These are phyloP conservation scores for Limtongia smithiae DNA, from an alignment of 805 yeast species.

Conservation along the genomic window DNA sequence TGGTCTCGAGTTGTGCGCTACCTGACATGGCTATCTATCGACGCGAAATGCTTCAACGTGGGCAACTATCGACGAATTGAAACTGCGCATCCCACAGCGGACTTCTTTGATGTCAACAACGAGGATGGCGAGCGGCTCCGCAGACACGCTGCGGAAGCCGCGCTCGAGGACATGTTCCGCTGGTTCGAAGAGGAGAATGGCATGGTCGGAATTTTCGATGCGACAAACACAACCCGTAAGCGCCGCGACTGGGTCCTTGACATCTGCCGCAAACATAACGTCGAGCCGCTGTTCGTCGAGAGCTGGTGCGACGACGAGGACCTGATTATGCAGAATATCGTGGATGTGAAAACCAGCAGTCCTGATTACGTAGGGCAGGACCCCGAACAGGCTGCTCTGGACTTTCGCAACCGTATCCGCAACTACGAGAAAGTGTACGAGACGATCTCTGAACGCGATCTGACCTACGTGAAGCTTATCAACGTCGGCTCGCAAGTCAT, in stretches of 20 bases:
- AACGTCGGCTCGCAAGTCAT: conserved; percentile 86
- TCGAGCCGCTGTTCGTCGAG: conserved; percentile 90
- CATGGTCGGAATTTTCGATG: conserved; percentile 89
- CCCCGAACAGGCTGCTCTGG: conserved; percentile 66
- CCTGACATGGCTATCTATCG: conserved; percentile 85
- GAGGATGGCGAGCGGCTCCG: conserved; percentile 61
- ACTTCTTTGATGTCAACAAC: conserved; percentile 69
- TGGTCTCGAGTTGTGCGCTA: conserved; percentile 66
- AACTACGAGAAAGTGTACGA: conserved; percentile 74
- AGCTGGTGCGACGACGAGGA: conserved; percentile 84
- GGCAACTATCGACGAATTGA: conserved; percentile 74
- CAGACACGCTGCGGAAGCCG: conserved; percentile 63
- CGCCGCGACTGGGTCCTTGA: conserved; percentile 62
- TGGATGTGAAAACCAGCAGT: conserved; percentile 81
- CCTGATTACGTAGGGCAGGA: conserved; percentile 74
- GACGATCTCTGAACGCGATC: conserved; percentile 57
- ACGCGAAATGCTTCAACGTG: conserved; percentile 83
- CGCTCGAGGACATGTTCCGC: conserved; percentile 72
- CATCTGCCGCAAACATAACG: conserved; percentile 57
- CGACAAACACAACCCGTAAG: conserved; percentile 77
- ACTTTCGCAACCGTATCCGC: conserved; percentile 68
- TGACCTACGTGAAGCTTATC: conserved; percentile 82
- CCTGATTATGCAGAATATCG: conserved; percentile 69
- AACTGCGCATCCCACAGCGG: conserved; percentile 65
- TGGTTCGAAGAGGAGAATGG: conserved; percentile 84